Conservation (phyloP, 2,329 filamentous ascomycete species). For the Emydomyces testavorans region DNA sequence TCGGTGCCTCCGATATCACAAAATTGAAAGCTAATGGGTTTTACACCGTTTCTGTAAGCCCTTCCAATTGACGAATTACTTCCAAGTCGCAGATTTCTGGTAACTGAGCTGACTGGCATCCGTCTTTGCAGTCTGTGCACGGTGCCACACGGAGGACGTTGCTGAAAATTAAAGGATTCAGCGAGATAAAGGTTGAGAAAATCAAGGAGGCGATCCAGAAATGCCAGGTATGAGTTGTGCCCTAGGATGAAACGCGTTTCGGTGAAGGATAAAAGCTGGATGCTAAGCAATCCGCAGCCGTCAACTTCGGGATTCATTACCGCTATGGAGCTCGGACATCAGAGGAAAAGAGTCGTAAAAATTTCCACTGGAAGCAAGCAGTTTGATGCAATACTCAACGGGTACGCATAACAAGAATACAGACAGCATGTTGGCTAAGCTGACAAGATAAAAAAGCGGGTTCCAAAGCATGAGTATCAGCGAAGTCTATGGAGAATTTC, state of each 20-base stretch:
- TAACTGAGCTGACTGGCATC: not conserved
- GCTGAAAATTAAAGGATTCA: conserved; percentile 58
- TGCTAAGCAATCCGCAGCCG: conserved; percentile 36
- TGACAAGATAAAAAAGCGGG: conserved; percentile 35
- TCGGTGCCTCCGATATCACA: conserved; percentile 53
- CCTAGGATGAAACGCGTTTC: not conserved
- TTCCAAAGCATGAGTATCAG: conserved; percentile 61
- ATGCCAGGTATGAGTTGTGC: conserved; percentile 42
- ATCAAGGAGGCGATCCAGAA: conserved; percentile 56
- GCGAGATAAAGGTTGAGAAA: conserved; percentile 59
- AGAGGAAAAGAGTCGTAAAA: conserved; percentile 51
- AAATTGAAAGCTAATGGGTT: conserved; percentile 54
- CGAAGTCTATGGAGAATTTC: conserved; percentile 38
- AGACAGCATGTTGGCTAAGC: not conserved
- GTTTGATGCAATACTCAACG: conserved; percentile 53
- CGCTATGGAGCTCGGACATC: conserved; percentile 51
- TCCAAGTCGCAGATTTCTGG: too few species aligned
- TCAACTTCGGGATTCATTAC: conserved; percentile 52
- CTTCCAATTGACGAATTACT: not conserved
- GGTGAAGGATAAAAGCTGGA: not conserved
- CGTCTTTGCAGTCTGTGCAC: conserved; percentile 43
- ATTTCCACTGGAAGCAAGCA: conserved; percentile 61
- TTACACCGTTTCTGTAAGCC: conserved; percentile 50
- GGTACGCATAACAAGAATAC: conserved; percentile 31
- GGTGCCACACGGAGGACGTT: conserved; percentile 49